Evolutionary conservation across 805 yeast species (phyloP), one percentile per base, ranked within the genome.

Genomic region (Hanseniaspora hatyaiensis): DNA sequence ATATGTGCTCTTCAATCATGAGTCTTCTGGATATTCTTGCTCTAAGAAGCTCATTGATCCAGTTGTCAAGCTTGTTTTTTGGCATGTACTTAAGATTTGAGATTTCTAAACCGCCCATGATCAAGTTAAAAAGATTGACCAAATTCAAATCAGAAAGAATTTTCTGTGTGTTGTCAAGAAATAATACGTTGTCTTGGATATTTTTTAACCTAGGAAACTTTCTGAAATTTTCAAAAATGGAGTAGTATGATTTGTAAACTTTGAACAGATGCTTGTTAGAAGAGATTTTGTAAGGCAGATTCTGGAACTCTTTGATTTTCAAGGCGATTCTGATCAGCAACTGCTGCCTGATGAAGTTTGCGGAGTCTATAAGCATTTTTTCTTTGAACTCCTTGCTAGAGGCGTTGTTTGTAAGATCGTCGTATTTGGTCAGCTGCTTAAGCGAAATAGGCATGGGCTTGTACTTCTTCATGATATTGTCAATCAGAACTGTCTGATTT

Each of bases 61-160:
- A 75, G 15, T 65, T 67, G 58, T 89, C 96, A 53, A 89, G 64
- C 39, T 78, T 67, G 1, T 68, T 63, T 50, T 75, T 78, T 3
- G 86, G 80, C 57, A 82, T 71, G 5, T 72, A 61, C 20, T 63
- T 63, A 40, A 80, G 59, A 31, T 80, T 76, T 12, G 82, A 75
- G 52, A 80, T 80, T 57, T 89, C 96, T 40, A 87, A 66, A 1
- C 94, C 86, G 1, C 97, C 97, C 87, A 87, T 83, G 70, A 89
- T 82, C 51, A 88, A 68, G 60, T 88, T 89, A 1, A 96, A 92
- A 51, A 89, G 69, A 52, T 86, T 83, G 47, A 81, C 67, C 41
- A 86, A 71, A 64, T 89, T 95, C 56, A 79, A 82, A 61, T 81
- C 86, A 23, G 72, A 70, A 54, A 89, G 66, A 52, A 87, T 73